Conservation (phyloP, 2,329 filamentous ascomycete genomes). For the Stachybotrys elegans region DNA sequence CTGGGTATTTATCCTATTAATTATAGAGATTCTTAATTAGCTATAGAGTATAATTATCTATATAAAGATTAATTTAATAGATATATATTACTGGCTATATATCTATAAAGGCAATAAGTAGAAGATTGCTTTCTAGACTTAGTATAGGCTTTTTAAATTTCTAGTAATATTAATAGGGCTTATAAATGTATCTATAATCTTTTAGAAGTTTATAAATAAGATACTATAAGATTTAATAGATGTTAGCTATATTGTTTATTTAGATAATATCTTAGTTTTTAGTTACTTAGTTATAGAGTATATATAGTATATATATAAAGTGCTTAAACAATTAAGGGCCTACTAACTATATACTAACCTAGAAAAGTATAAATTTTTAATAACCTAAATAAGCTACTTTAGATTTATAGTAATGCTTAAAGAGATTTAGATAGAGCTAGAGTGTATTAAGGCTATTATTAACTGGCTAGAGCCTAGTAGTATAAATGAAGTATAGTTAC, state of each 20-base stretch:
- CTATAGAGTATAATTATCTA: slow-evolving; percentile 5
- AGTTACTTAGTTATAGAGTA: slow-evolving; percentile 4
- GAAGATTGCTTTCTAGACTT: slow-evolving; percentile 7
- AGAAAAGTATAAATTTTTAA: too few species aligned
- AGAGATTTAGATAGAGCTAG: too few species aligned
- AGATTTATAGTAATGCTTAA: too few species aligned
- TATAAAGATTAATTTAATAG: slow-evolving; percentile 9
- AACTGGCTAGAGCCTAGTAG: too few species aligned
- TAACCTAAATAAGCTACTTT: too few species aligned
- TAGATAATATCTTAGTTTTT: slow-evolving; percentile 13
- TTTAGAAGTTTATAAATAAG: slow-evolving; percentile 12
- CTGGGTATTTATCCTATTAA: slow-evolving; percentile 7
- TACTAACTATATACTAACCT: too few species aligned
- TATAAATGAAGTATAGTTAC: too few species aligned
- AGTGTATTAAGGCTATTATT: too few species aligned
- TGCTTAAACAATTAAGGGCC: too few species aligned
- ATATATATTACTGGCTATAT: slow-evolving; percentile 10
- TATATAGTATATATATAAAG: slow-evolving; percentile 10
- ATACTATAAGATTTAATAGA: slow-evolving; percentile 8
- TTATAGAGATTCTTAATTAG: slow-evolving; percentile 6
- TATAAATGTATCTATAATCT: slow-evolving; percentile 10
- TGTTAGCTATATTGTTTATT: slow-evolving; percentile 12
- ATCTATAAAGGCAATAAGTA: slow-evolving; percentile 9
- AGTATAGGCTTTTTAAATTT: slow-evolving; percentile 13
- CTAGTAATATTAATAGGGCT: slow-evolving; percentile 10